Evolutionary conservation across 2,329 filamentous ascomycete genomes (phyloP).

Genomic region (Coniochaeta sp.): DNA sequence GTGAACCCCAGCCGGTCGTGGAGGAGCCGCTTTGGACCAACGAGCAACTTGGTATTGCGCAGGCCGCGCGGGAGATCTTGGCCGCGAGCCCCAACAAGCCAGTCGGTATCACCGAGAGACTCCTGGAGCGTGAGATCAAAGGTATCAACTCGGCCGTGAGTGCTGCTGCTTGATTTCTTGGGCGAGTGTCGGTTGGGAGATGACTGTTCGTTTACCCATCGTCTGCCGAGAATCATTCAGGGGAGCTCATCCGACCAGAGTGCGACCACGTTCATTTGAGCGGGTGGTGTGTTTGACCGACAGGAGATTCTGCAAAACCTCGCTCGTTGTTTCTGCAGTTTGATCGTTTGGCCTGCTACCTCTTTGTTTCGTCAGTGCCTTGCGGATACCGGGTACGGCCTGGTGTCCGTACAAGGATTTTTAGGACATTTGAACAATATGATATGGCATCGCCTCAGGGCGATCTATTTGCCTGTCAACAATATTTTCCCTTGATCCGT

Average conservation of each 20-base stretch:
- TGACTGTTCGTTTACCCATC: conserved; percentile 1
- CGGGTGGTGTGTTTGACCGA: conserved; percentile 6
- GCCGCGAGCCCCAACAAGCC: conserved; percentile 30
- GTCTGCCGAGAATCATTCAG: conserved; percentile 6
- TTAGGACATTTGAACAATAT: background rate
- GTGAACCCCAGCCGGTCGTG: conserved; percentile 56
- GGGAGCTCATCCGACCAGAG: conserved; percentile 19
- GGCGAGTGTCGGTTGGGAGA: background rate
- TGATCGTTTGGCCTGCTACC: background rate
- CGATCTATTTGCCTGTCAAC: conserved; percentile 4
- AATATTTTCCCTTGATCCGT: background rate
- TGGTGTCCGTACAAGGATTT: background rate
- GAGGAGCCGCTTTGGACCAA: conserved; percentile 85
- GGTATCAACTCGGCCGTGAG: conserved; percentile 18
- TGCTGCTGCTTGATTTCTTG: conserved; percentile 15
- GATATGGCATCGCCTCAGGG: conserved; percentile 3
- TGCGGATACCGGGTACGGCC: background rate
- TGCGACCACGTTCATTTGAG: conserved; percentile 22
- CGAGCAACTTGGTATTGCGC: conserved; percentile 71
- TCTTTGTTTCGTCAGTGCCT: background rate
- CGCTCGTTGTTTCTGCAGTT: background rate
- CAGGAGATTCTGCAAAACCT: background rate
- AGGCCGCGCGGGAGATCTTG: conserved; percentile 56
- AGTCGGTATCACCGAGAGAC: conserved; percentile 45
- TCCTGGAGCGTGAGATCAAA: conserved; percentile 48